Conservation (phyloP, 2,329 filamentous ascomycete species). For the Cryphonectria nitschkei region DNA sequence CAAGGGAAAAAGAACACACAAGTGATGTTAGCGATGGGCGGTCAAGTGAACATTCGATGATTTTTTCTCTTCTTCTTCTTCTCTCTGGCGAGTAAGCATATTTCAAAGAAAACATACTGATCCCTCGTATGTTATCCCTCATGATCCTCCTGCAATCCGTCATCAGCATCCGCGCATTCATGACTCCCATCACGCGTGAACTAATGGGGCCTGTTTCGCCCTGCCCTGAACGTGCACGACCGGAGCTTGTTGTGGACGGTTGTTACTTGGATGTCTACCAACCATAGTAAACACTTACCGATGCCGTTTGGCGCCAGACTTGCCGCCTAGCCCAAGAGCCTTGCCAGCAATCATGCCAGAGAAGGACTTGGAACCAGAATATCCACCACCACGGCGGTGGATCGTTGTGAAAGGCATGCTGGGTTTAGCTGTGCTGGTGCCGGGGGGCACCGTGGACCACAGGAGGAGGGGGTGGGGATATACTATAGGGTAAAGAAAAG, state of each 20-base stretch:
- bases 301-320: conserved; percentile 34
- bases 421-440: neutral
- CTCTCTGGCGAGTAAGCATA: neutral
- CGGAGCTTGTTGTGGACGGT: neutral
- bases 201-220: too few species aligned
- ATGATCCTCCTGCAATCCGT: conserved; percentile 48
- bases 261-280: neutral
- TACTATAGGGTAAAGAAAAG: neutral
- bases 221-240: neutral
- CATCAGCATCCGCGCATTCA: neutral
- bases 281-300: conserved; percentile 31
- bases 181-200: neutral
- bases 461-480: neutral
- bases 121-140: conserved; percentile 51
- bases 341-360: conserved; percentile 30
- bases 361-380: conserved; percentile 31
- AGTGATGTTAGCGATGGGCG: conserved; percentile 1
- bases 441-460: neutral
- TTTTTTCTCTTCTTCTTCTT: too few species aligned
- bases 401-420: conserved; percentile 37
- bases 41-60: neutral
- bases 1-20: neutral
- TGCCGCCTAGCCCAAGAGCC: conserved; percentile 30
- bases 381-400: conserved; percentile 40
- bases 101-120: conserved; percentile 48